Percentiles rank a stretch among this genome's conserved stretches.
Conservation (phyloP, 2,329 filamentous ascomycete species). For the Cercospora sp. region DNA sequence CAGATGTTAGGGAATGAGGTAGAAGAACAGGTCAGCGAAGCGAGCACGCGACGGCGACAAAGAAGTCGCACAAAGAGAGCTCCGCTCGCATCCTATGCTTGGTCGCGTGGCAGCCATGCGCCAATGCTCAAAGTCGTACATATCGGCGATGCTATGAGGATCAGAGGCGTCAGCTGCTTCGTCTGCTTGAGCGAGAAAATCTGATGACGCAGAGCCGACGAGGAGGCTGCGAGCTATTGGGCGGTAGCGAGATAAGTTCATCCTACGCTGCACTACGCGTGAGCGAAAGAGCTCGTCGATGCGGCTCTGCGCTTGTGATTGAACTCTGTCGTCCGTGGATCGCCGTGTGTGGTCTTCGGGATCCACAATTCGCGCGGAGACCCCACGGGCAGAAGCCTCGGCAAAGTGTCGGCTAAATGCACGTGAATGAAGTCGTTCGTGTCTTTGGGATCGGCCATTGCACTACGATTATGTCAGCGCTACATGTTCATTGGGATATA, state of each 20-base stretch:
- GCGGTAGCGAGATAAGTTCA: slow-evolving; percentile 2
- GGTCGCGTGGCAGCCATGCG: slow-evolving; percentile 9
- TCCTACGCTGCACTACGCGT: neutral
- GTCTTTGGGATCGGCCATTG: neutral
- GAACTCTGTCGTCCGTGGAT: neutral
- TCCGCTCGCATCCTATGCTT: neutral
- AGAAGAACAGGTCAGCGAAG: neutral
- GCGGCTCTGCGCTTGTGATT: slow-evolving; percentile 9
- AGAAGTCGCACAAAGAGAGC: slow-evolving; percentile 4
- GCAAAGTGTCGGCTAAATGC: slow-evolving; percentile 12
- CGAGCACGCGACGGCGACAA: neutral
- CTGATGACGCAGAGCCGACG: slow-evolving; percentile 1
- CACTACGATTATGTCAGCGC: neutral
- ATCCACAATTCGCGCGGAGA: slow-evolving; percentile 1
- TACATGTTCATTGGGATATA: neutral
- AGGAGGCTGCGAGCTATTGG: slow-evolving; percentile 10
- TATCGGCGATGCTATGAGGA: slow-evolving; percentile 12
- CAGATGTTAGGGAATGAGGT: neutral
- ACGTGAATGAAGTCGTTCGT: slow-evolving; percentile 6
- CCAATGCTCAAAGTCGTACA: slow-evolving; percentile 1
- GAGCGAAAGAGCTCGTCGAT: neutral
- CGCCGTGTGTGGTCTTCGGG: neutral
- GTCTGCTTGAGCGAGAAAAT: neutral
- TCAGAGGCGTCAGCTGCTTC: slow-evolving; percentile 4
- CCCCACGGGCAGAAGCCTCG: neutral